Percentiles rank a stretch among this genome's conserved stretches.
Evolutionary conservation across 2,329 filamentous ascomycete species (phyloP).

Genomic region (Penicillium sp.): DNA sequence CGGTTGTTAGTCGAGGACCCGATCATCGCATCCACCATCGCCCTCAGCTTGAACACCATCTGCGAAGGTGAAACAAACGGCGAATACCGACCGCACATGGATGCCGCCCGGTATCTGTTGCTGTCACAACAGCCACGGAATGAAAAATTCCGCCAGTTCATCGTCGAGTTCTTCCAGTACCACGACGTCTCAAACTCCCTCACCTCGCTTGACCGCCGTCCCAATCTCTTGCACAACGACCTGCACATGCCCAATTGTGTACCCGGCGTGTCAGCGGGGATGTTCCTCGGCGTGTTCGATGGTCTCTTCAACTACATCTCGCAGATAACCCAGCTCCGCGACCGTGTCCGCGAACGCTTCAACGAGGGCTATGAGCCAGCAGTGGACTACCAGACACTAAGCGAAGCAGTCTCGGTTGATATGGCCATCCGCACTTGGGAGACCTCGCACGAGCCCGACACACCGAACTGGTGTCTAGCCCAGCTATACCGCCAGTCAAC

Average conservation of each 20-base stretch:
- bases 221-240: conserved; percentile 54
- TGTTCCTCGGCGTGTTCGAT: conserved; percentile 77
- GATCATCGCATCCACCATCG: conserved; percentile 61
- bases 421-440: conserved; percentile 72
- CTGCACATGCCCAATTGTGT: conserved; percentile 56
- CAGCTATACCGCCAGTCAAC: conserved; percentile 63
- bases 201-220: conserved; percentile 55
- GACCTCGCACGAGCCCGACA: conserved; percentile 55
- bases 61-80: conserved; percentile 62
- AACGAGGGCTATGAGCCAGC: conserved; percentile 61
- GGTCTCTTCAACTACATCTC: conserved; percentile 77
- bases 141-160: conserved; percentile 69
- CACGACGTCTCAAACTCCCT: conserved; percentile 64
- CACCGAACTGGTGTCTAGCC: conserved; percentile 56
- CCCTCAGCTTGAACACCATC: conserved; percentile 62
- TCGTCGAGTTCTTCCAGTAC: conserved; percentile 79
- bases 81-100: conserved; percentile 76
- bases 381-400: conserved; percentile 71
- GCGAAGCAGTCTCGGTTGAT: conserved; percentile 73
- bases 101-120: conserved; percentile 73
- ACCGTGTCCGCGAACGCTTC: conserved; percentile 70
- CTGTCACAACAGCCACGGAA: conserved; percentile 59
- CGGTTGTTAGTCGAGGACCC: conserved; percentile 54
- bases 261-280: conserved; percentile 56
- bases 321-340: conserved; percentile 74